These are phyloP conservation scores for Gigaspora rosea DNA, from an alignment of 192 early-diverging fungal species.

Conservation along the genomic window DNA sequence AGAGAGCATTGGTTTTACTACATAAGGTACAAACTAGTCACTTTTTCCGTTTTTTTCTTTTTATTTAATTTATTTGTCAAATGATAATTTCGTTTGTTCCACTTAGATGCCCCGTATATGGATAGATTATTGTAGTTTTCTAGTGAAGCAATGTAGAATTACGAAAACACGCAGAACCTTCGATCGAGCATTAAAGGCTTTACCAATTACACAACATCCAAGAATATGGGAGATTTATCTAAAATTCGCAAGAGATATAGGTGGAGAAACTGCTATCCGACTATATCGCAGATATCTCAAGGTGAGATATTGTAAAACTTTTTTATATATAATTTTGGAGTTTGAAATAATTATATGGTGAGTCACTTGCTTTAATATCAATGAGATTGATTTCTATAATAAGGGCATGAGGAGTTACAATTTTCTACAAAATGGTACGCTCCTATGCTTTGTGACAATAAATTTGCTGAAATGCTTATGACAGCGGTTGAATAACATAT, in stretches of 20 bases:
- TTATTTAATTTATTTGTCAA: constrained; percentile 1
- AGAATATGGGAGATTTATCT: constrained; percentile 88
- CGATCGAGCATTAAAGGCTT: constrained; percentile 83
- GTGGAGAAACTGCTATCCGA: constrained; percentile 80
- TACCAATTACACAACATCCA: constrained; percentile 93
- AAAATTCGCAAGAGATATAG: constrained; percentile 70
- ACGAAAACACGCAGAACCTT: constrained; percentile 80
- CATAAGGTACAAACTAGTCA: constrained; percentile 66
- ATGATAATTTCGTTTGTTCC: background rate
- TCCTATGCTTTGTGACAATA: too few relatives aligned
- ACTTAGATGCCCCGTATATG: constrained; percentile 89
- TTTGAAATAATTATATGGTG: background rate
- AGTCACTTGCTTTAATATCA: background rate
- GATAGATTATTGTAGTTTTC: constrained; percentile 73
- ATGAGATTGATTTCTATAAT: too few relatives aligned
- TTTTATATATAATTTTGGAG: background rate
- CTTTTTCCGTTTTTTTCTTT: background rate
- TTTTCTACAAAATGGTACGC: too few relatives aligned
- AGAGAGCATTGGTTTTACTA: constrained; percentile 82
- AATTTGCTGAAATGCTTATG: too few relatives aligned
- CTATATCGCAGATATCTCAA: constrained; percentile 84
- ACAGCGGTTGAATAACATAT: background rate
- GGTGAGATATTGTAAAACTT: constrained; percentile 36
- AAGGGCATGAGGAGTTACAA: too few relatives aligned
- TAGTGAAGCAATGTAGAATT: constrained; percentile 69